phyloP scores from a whole-genome alignment of 495 filamentous ascomycete genomes.

The Beverwykella pulmonaria region DNA sequence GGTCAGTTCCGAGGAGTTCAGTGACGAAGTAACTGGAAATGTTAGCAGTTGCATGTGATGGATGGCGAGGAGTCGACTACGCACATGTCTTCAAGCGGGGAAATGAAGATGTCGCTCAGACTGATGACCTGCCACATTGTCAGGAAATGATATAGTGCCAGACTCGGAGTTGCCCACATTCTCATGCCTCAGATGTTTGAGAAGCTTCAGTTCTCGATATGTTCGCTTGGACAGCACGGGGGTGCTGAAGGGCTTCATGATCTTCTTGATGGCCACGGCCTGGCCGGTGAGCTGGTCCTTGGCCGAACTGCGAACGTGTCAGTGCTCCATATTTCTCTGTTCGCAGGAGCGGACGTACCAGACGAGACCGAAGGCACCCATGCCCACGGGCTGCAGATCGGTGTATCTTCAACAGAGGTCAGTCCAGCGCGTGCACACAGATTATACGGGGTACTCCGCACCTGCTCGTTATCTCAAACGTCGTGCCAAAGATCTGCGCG shows the following conservation, averaged over 20 bases:
- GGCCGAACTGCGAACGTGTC: conserved; percentile 68
- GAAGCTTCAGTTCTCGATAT: conserved; percentile 93
- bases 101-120: conserved; percentile 99
- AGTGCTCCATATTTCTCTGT: not conserved
- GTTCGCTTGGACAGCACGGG: conserved; percentile 96
- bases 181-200: conserved; percentile 96
- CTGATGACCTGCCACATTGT: conserved; percentile 76
- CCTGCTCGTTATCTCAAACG: conserved; percentile 99
- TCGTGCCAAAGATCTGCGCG: conserved; percentile 98
- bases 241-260: conserved; percentile 99
- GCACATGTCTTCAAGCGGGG: conserved; percentile 96
- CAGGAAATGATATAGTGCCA: not conserved
- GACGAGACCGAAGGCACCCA: conserved; percentile 97
- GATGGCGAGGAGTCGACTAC: conserved; percentile 38
- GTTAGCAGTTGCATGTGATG: conserved; percentile 32
- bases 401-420: conserved; percentile 70
- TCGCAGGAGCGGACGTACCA: conserved; percentile 63
- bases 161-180: conserved; percentile 65
- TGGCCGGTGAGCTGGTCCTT: conserved; percentile 95
- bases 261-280: conserved; percentile 98
- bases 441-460: conserved; percentile 49
- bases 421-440: conserved; percentile 7
- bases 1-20: conserved; percentile 93
- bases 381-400: conserved; percentile 96
- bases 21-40: conserved; percentile 87